These are phyloP conservation scores for Epicoccum sorghinum DNA, from an alignment of 2,329 filamentous ascomycete genomes.

Conservation along the genomic window DNA sequence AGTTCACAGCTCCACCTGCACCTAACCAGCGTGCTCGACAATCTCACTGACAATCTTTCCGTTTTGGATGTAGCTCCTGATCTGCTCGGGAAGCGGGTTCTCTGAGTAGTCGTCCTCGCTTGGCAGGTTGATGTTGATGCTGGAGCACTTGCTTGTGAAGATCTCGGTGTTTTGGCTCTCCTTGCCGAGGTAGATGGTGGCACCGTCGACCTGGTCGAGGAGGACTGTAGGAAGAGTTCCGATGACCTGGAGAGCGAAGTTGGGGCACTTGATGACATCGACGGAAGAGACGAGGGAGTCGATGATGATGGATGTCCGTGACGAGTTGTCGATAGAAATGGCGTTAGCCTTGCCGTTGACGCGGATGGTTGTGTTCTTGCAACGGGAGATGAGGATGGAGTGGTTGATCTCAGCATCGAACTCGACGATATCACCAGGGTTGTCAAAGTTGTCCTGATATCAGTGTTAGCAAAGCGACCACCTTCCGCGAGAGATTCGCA, in stretches of 20 bases:
- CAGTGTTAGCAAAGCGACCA: constrained; percentile 7
- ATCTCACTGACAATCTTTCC: constrained; percentile 88
- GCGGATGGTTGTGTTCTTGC: constrained; percentile 88
- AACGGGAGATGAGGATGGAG: constrained; percentile 89
- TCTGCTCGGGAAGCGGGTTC: constrained; percentile 85
- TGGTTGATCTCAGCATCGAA: constrained; percentile 83
- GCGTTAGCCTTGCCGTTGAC: constrained; percentile 94
- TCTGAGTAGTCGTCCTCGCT: constrained; percentile 83
- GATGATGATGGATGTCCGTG: constrained; percentile 81
- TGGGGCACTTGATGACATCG: constrained; percentile 93
- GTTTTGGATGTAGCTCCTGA: constrained; percentile 78
- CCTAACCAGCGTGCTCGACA: constrained; percentile 85
- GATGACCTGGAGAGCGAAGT: constrained; percentile 92
- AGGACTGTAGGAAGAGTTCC: constrained; percentile 85
- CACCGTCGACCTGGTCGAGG: constrained; percentile 91
- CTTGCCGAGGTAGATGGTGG: constrained; percentile 82
- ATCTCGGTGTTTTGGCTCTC: constrained; percentile 80
- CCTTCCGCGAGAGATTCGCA: too few relatives aligned
- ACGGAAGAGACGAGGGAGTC: constrained; percentile 89
- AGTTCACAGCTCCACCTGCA: not conserved
- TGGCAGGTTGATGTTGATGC: constrained; percentile 85
- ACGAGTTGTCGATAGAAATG: constrained; percentile 92
- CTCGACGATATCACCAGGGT: constrained; percentile 72
- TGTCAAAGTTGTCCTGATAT: constrained; percentile 85
- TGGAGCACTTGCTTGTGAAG: constrained; percentile 85